Conservation (phyloP, 495 filamentous ascomycete species). For the Penicillium steckii region DNA sequence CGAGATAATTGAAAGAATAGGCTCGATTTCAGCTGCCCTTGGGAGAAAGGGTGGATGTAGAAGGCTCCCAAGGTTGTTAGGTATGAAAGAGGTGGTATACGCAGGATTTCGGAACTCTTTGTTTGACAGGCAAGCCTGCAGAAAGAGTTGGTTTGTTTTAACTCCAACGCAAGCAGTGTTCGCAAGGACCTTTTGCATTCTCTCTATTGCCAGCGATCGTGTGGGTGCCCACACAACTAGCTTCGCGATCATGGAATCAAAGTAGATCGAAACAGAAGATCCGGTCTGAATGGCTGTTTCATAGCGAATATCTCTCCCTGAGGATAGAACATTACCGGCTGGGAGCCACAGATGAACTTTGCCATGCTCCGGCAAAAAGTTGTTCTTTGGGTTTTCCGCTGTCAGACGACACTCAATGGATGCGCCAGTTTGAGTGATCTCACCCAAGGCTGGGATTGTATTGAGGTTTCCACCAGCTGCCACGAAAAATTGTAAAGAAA, state of each 20-base stretch:
- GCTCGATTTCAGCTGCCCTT: background rate
- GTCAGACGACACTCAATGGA: constrained; percentile 89
- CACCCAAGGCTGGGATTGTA: constrained; percentile 55
- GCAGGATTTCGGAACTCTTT: constrained; percentile 72
- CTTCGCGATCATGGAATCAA: constrained; percentile 95
- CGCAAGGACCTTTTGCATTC: constrained; percentile 66
- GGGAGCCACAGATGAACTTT: constrained; percentile 60
- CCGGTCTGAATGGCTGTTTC: constrained; percentile 82
- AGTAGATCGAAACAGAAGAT: constrained; percentile 78
- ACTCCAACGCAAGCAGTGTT: constrained; percentile 81
- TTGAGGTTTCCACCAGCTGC: constrained; percentile 73
- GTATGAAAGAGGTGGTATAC: constrained; percentile 86
- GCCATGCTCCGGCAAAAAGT: constrained; percentile 82
- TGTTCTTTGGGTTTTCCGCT: constrained; percentile 77
- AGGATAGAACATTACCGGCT: constrained; percentile 50
- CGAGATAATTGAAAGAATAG: constrained; percentile 8
- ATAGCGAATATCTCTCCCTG: constrained; percentile 65
- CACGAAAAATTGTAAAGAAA: constrained; percentile 81
- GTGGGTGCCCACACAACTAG: constrained; percentile 76
- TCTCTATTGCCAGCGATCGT: constrained; percentile 72
- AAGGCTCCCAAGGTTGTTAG: constrained; percentile 66
- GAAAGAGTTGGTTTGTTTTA: constrained; percentile 84
- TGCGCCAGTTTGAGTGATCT: constrained; percentile 64
- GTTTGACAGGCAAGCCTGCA: constrained; percentile 72
- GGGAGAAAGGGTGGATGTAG: constrained; percentile 32